phyloP scores from a whole-genome alignment of 768 basidiomycete species.

The Termitomyces heimii region DNA sequence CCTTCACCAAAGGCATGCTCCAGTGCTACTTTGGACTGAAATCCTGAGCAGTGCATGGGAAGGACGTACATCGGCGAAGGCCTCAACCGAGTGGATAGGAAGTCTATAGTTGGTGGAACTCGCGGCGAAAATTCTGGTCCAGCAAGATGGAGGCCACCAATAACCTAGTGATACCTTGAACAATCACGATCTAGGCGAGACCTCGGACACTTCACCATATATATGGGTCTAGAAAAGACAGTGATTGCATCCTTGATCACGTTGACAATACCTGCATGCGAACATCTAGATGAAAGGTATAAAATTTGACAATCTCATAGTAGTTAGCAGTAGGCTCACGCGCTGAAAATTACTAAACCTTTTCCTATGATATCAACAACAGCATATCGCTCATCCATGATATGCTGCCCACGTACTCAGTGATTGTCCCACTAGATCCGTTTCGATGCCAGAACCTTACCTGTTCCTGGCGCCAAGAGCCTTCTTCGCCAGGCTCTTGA shows the following conservation, averaged over 20 bases:
- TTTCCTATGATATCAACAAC: conserved; percentile 76
- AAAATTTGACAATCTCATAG: neutral
- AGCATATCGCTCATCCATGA: conserved; percentile 82
- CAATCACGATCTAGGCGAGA: neutral
- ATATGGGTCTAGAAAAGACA: conserved; percentile 59
- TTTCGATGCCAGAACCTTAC: conserved; percentile 20
- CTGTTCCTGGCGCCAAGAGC: conserved; percentile 50
- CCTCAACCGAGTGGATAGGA: conserved; percentile 51
- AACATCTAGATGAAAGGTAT: conserved; percentile 24
- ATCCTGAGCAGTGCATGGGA: conserved; percentile 85
- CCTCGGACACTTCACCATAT: conserved; percentile 48
- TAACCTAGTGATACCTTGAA: conserved; percentile 36
- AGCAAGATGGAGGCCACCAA: conserved; percentile 83
- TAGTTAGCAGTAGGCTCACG: conserved; percentile 38
- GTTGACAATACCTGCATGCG: conserved; percentile 82
- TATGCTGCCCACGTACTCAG: conserved; percentile 37
- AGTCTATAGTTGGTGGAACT: conserved; percentile 65
- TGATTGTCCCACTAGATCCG: neutral
- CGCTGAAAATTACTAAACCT: conserved; percentile 78
- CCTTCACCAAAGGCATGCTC: conserved; percentile 65
- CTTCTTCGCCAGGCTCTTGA: conserved; percentile 23
- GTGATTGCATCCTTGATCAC: conserved; percentile 66
- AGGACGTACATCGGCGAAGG: conserved; percentile 68
- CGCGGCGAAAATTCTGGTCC: conserved; percentile 58
- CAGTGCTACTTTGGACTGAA: conserved; percentile 68